Evolutionary conservation across 805 yeast species (phyloP), one percentile per base, ranked within the genome.

Genomic region (Starmerella floricola): DNA sequence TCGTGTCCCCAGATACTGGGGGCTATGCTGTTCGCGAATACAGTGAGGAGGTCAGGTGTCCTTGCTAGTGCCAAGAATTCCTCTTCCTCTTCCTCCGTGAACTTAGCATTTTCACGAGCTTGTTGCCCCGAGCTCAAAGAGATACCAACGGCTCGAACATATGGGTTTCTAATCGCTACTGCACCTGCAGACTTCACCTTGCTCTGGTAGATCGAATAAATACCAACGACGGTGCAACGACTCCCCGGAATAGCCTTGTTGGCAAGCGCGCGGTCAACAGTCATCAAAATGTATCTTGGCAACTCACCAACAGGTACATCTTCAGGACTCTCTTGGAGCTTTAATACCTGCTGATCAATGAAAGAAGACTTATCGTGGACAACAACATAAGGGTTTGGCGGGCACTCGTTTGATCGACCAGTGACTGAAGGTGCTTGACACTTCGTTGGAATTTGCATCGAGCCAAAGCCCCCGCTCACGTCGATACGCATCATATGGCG

Each of bases 291-390:
- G 56, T 91, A 94, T 53, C 99, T 75, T 8, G 99, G 99, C 85
- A 91, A 79, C 64, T 91, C 99, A 52, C 99, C 98, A 23, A 91
- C 94, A 1, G 98, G 99, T 2, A 91, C 96, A 79, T 83, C 83
- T 60, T 91, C 99, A 11, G 97, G 96, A n/a, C 91, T 71, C 60
- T 91, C 98, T 62, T 91, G 99, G 43, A 91, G 69, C 61, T 91
- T 91, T 55, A 91, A 70, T 24, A 80, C 77, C 63, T 91, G 99
- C 60, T 93, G 97, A 63, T 91, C 97, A 41, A 91, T 79, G 61
- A 87, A 91, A n/a, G 74, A 67, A 2, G 95, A 85, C 57, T 84
- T 82, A 59, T 91, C 97, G 62, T 91, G 98, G 24, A 84, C 86
- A 46, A 91, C 82, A 29, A 83, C 73, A 55, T 86, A 91, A 2